A percentile compares a stretch with the other conserved stretches of the same genome.
These are phyloP conservation scores for Fremontodendron californicum DNA, from an alignment of 345 rosid species.

Conservation along the genomic window DNA sequence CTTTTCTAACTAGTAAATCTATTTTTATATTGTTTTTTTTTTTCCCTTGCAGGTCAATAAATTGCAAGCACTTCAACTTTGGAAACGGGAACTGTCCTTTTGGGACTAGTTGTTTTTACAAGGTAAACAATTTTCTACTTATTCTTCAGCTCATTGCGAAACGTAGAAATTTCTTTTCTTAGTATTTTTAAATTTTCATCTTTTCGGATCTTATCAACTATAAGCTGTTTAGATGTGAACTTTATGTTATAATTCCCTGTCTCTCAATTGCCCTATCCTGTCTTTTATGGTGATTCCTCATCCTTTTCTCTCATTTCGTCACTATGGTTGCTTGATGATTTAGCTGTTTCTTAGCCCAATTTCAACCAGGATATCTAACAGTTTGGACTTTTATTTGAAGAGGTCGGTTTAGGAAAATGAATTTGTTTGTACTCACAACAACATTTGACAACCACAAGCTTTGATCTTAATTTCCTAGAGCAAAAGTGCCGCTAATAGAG, in stretches of 20 bases:
- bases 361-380: neutral
- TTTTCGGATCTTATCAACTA: neutral
- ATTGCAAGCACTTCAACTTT: constrained; percentile 81
- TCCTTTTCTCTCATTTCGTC: neutral
- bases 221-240: neutral
- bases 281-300: neutral
- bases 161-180: neutral
- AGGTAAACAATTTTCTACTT: constrained; percentile 38
- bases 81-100: constrained; percentile 53
- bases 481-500: neutral
- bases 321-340: neutral
- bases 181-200: neutral
- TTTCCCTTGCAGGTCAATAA: constrained; percentile 53
- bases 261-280: neutral
- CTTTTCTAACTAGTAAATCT: neutral
- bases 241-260: neutral
- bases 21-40: neutral
- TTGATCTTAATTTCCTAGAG: neutral
- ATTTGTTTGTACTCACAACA: neutral
- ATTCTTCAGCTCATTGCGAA: neutral
- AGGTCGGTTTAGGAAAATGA: neutral
- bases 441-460: neutral
- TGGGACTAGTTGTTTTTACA: constrained; percentile 96
- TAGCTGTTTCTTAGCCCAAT: neutral
- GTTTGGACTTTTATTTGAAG: neutral